A percentile compares a stretch with the other conserved stretches of the same genome.
These are phyloP conservation scores for Aspergillus sparsus DNA, from an alignment of 495 filamentous ascomycete genomes.

Conservation along the genomic window DNA sequence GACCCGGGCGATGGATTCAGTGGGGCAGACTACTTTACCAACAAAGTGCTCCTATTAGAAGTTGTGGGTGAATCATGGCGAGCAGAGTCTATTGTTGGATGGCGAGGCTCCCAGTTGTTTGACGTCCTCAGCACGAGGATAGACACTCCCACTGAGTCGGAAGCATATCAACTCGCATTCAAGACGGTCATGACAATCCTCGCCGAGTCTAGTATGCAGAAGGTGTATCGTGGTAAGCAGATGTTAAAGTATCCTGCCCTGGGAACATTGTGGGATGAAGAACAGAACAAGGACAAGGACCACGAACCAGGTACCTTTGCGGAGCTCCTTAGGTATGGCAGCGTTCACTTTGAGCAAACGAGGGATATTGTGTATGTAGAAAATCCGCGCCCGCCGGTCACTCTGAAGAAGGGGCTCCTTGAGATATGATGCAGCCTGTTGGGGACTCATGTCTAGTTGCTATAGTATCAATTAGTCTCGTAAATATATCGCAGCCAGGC, in stretches of 20 bases:
- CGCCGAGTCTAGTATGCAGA: constrained; percentile 3
- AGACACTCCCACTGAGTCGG: background rate
- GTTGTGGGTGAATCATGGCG: constrained; percentile 4
- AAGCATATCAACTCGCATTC: background rate
- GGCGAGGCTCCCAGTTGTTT: background rate
- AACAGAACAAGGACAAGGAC: constrained; percentile 6
- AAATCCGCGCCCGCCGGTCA: background rate
- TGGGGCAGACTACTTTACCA: background rate
- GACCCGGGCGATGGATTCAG: background rate
- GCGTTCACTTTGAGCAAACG: background rate
- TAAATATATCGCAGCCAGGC: too few relatives aligned
- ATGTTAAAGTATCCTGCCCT: background rate
- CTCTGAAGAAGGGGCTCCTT: background rate
- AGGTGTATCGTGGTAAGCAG: constrained; percentile 3
- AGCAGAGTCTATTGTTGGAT: background rate
- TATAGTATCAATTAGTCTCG: too few relatives aligned
- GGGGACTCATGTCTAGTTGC: too few relatives aligned
- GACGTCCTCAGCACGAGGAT: background rate
- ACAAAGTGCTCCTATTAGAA: background rate
- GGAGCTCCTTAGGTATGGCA: background rate
- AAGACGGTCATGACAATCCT: background rate
- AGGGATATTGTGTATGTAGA: constrained; percentile 3
- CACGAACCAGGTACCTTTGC: constrained; percentile 6
- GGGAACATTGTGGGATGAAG: constrained; percentile 6
- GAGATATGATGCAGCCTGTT: background rate